phyloP scores from a whole-genome alignment of 495 filamentous ascomycete genomes.

The Aspergillus saccharolyticus region DNA sequence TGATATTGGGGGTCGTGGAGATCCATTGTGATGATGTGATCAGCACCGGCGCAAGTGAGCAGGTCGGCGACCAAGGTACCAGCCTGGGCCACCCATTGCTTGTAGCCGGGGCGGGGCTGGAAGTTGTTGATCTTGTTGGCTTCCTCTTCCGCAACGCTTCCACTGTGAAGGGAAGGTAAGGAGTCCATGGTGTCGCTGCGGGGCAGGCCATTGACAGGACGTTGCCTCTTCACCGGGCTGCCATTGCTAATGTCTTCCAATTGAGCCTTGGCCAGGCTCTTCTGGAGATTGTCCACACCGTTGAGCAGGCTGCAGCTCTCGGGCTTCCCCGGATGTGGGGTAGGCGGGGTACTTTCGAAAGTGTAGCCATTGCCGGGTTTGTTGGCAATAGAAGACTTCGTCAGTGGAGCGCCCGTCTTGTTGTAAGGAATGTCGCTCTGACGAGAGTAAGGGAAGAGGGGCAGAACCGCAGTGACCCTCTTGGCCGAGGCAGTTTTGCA shows the following conservation, averaged over 20 bases:
- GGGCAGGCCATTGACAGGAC: constrained; percentile 35
- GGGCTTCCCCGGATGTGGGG: constrained; percentile 64
- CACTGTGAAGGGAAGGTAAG: constrained; percentile 30
- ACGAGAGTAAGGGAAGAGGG: constrained; percentile 91
- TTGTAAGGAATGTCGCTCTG: constrained; percentile 96
- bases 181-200: constrained; percentile 63
- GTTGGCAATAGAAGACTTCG: constrained; percentile 54
- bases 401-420: constrained; percentile 83
- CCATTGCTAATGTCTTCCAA: constrained; percentile 48
- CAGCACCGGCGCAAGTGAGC: constrained; percentile 89
- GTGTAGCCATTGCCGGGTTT: constrained; percentile 62
- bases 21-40: constrained; percentile 95
- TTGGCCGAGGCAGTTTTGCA: constrained; percentile 95
- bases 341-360: constrained; percentile 87
- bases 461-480: constrained; percentile 87
- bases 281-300: constrained; percentile 59
- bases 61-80: constrained; percentile 93
- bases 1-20: constrained; percentile 98
- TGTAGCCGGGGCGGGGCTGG: constrained; percentile 84
- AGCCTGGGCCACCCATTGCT: constrained; percentile 97
- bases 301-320: constrained; percentile 59
- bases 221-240: constrained; percentile 34
- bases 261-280: constrained; percentile 57
- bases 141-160: constrained; percentile 11
- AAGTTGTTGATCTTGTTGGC: constrained; percentile 50